phyloP scores from a whole-genome alignment of 2,329 filamentous ascomycete species.

The Stagonosporopsis vannaccii region DNA sequence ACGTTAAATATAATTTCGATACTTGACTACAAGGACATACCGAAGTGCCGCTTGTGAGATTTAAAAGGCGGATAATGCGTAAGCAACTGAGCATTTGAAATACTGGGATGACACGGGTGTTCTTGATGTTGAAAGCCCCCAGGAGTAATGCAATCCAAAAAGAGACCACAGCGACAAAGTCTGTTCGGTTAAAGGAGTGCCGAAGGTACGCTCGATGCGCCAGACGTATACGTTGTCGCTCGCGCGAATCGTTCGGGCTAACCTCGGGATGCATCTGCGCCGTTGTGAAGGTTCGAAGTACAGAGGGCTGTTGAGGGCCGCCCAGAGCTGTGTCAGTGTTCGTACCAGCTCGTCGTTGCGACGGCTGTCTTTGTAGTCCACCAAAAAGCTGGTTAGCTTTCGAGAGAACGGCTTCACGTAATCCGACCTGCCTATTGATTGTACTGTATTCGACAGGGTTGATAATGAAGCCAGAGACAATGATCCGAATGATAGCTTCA shows the following conservation, averaged over 20 bases:
- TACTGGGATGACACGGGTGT: conserved; percentile 76
- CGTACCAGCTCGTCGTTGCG: conserved; percentile 61
- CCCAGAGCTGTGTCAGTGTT: conserved; percentile 40
- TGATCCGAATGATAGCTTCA: conserved; percentile 80
- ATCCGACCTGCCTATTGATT: conserved; percentile 77
- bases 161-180: conserved; percentile 92
- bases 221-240: conserved; percentile 84
- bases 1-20: conserved; percentile 8
- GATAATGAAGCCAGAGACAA: conserved; percentile 91
- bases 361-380: conserved; percentile 77
- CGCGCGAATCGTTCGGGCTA: conserved; percentile 67
- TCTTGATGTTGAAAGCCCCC: conserved; percentile 73
- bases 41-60: conserved; percentile 90
- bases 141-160: conserved; percentile 92
- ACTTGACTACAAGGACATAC: conserved; percentile 59
- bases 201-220: conserved; percentile 91
- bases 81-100: conserved; percentile 98
- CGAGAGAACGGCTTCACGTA: conserved; percentile 75
- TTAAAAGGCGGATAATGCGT: conserved; percentile 87
- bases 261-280: conserved; percentile 65
- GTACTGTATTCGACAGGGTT: conserved; percentile 94
- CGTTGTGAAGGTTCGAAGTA: conserved; percentile 78
- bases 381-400: conserved; percentile 79
- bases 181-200: conserved; percentile 93
- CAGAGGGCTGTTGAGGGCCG: conserved; percentile 63